These are phyloP conservation scores for Phlebiopsis gigantea DNA, from an alignment of 768 basidiomycete species.

Conservation along the genomic window DNA sequence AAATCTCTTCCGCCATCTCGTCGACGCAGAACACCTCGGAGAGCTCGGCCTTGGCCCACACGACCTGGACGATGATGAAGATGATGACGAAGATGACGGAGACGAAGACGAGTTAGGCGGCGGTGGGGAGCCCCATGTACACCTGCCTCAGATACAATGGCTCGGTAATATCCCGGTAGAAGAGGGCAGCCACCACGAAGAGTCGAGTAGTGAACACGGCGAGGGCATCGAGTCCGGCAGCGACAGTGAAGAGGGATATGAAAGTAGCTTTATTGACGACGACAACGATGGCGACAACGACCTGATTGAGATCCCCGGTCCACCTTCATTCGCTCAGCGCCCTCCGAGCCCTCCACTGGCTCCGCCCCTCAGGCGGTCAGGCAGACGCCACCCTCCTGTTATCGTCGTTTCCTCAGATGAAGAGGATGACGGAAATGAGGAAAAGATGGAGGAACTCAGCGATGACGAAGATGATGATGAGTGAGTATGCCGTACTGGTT, in stretches of 20 bases:
- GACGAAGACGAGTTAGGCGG: constrained; percentile 10
- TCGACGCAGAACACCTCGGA: background rate
- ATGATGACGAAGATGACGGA: constrained; percentile 7
- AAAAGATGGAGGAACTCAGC: background rate
- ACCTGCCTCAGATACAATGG: too few species aligned
- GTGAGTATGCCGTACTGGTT: constrained; percentile 13
- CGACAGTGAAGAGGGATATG: constrained; percentile 36
- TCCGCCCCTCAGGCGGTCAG: background rate
- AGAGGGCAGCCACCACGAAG: constrained; percentile 8
- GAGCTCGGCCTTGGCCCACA: background rate
- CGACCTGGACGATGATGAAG: background rate
- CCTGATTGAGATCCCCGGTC: background rate
- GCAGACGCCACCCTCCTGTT: background rate
- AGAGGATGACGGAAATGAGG: constrained; percentile 9
- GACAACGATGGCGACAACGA: constrained; percentile 33
- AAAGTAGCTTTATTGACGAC: constrained; percentile 56
- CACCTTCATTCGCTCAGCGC: background rate
- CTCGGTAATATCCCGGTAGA: too few species aligned
- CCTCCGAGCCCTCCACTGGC: background rate
- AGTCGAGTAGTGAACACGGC: background rate
- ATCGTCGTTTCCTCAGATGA: constrained; percentile 14
- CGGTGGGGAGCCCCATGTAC: background rate
- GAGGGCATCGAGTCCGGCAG: constrained; percentile 27
- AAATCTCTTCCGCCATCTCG: background rate
- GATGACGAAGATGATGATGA: constrained; percentile 1